A percentile compares a stretch with the other conserved stretches of the same genome.
Evolutionary conservation across 202 grass and related monocot genomes (phyloP).

Genomic region (Zizania palustris): DNA sequence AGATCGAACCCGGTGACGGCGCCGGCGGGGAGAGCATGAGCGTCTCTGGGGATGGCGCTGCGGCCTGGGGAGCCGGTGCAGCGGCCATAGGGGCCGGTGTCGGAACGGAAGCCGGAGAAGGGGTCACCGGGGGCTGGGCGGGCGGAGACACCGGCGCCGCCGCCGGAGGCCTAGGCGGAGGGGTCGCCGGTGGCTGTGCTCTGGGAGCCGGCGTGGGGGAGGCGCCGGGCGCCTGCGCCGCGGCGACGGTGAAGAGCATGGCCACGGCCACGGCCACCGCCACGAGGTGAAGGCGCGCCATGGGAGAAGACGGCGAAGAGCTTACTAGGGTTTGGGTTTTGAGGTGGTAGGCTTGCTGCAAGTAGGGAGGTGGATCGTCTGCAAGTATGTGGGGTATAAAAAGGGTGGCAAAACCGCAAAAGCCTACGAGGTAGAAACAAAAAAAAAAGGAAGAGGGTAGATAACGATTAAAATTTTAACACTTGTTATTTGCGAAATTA

Average conservation of each 20-base stretch:
- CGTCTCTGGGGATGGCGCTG: conserved; percentile 11
- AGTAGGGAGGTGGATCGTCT: too few relatives aligned
- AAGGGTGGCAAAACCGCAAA: too few relatives aligned
- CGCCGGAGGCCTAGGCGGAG: conserved; percentile 37
- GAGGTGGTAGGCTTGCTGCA: conserved; percentile 41
- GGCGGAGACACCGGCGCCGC: conserved; percentile 12
- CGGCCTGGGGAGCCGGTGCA: conserved; percentile 15
- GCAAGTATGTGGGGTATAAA: too few relatives aligned
- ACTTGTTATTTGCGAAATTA: too few relatives aligned
- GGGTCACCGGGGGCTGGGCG: conserved; percentile 32
- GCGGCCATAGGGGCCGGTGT: conserved; percentile 31
- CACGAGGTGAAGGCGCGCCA: conserved; percentile 57
- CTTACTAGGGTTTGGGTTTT: conserved; percentile 55
- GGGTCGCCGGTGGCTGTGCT: conserved; percentile 44
- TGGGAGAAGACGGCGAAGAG: conserved; percentile 20
- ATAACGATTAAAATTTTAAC: too few relatives aligned
- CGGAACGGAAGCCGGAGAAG: conserved; percentile 20
- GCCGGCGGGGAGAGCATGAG: conserved; percentile 11
- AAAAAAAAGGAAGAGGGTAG: too few relatives aligned
- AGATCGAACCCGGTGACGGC: background rate
- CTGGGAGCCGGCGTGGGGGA: conserved; percentile 51
- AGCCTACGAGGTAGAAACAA: too few relatives aligned
- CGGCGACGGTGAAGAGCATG: conserved; percentile 48
- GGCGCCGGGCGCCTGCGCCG: conserved; percentile 56
- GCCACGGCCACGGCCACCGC: conserved; percentile 45